Evolutionary conservation across 1,284 basidiomycete genomes (phyloP).

Genomic region (Sanguinoderma infundibulare): DNA sequence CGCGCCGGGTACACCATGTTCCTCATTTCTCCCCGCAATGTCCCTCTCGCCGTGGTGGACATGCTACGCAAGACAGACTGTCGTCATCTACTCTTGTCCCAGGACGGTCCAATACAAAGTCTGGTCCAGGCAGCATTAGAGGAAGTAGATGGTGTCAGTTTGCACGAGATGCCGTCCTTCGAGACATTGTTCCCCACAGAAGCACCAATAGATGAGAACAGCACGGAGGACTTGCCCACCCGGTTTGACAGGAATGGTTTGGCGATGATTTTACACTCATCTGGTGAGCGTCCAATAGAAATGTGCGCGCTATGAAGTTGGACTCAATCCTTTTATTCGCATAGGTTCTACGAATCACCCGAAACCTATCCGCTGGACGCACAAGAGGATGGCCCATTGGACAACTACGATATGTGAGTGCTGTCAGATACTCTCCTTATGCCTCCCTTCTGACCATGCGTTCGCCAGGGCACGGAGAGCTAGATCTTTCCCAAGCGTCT

Average conservation of each 20-base stretch:
- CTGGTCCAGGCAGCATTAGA: background rate
- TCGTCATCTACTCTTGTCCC: conserved; percentile 8
- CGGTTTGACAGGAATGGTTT: background rate
- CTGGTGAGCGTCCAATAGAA: conserved; percentile 23
- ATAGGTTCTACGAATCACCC: conserved; percentile 29
- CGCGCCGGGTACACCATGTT: conserved; percentile 35
- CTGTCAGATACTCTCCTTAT: too few species aligned
- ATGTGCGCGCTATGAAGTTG: too few species aligned
- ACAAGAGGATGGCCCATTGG: conserved; percentile 8
- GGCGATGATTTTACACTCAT: conserved; percentile 27
- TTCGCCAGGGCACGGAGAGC: conserved; percentile 16
- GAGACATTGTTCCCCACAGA: conserved; percentile 18
- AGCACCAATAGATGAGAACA: background rate
- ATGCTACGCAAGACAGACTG: conserved; percentile 20
- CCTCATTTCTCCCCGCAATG: conserved; percentile 27
- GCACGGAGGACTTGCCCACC: conserved; percentile 10
- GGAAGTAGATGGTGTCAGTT: background rate
- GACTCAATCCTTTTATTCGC: background rate
- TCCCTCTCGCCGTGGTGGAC: conserved; percentile 24
- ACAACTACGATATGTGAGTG: conserved; percentile 17
- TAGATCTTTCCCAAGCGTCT: conserved; percentile 14
- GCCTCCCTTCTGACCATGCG: background rate
- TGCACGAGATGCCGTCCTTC: conserved; percentile 22
- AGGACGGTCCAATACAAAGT: conserved; percentile 11
- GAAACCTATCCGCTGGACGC: conserved; percentile 27